Base-by-base conservation (phyloP, 768 basidiomycete genomes). In the Podaxis sp. region DNA sequence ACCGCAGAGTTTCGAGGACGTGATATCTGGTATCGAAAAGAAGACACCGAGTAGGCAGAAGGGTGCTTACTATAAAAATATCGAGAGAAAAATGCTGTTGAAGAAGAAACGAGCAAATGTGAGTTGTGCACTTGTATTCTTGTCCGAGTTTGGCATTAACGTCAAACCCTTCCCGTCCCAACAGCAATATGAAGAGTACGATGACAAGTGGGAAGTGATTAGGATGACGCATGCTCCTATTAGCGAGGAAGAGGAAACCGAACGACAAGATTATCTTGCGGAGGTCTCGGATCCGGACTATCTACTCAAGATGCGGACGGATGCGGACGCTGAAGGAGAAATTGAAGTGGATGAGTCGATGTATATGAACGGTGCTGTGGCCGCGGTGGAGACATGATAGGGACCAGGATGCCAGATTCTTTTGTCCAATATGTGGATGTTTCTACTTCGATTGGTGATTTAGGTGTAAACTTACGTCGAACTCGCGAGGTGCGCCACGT, bases 61-160 rank as follows among this genome's bases (percentile, higher is more conserved):
- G 69, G 92, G 89, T n/a, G 93, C 88, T 0, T 94, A 91, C 69
- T 94, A 93, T 76, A 94, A 93, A 75, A 88, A 88, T 70, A 92
- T 94, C 58, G 91, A 93, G 75, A 85, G 92, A 51, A 94, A 93
- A 75, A 93, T 93, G 87, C 79, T 85, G 24, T 78, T 94, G 46
- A 93, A 93, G 75, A 93, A 93, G 78, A 92, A 87, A 73, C 85
- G 93, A 7, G 84, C 83, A 17, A 90, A 91, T 71, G 92, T 93
- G 65, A 72, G 84, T 78, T 33, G 17, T 49, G 7, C 50, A 9
- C 2, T 25, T 19, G 5, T 38, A 5, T 29, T n/a, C 22, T 40
- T 54, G 52, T 24, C 59, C 24, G 17, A 38, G n/a, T 12, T 52
- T 63, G 49, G 25, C 38, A 33, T 49, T 40, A 24, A 19, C 19